A percentile compares a stretch with the other conserved stretches of the same genome.
phyloP scores from a whole-genome alignment of 2,329 filamentous ascomycete genomes.

The Xylaria multiplex region DNA sequence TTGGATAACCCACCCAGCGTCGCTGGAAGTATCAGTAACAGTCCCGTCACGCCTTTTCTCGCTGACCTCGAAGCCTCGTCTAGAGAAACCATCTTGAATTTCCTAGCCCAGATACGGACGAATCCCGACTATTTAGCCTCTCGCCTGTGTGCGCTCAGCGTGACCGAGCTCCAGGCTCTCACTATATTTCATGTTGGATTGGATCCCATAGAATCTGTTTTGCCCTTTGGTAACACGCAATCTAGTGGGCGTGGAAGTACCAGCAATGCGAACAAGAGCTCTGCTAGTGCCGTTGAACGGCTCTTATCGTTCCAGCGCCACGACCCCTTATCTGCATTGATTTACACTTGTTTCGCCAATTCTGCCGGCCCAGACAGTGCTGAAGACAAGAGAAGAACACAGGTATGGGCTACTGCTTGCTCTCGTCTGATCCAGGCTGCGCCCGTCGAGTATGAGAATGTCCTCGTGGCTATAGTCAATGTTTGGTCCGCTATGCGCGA shows the following conservation, averaged over 20 bases:
- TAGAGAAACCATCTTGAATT: conserved; percentile 78
- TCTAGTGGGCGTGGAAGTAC: conserved; percentile 57
- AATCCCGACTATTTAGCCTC: conserved; percentile 89
- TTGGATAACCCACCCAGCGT: conserved; percentile 60
- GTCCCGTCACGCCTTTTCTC: conserved; percentile 65
- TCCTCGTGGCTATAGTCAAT: conserved; percentile 85
- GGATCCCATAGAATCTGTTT: conserved; percentile 84
- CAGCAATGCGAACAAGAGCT: conserved; percentile 58
- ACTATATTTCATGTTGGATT: conserved; percentile 81
- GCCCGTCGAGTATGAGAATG: conserved; percentile 57
- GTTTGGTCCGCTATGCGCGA: conserved; percentile 87
- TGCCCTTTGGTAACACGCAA: conserved; percentile 58
- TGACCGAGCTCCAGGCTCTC: conserved; percentile 79
- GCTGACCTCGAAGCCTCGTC: conserved; percentile 80
- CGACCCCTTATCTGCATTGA: conserved; percentile 83
- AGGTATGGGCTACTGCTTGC: conserved; percentile 89
- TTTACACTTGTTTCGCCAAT: conserved; percentile 90
- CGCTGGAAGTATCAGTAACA: conserved; percentile 50
- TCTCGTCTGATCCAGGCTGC: conserved; percentile 82
- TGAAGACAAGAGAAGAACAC: conserved; percentile 81
- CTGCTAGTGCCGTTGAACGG: conserved; percentile 76
- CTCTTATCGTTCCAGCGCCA: conserved; percentile 89
- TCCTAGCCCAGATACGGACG: conserved; percentile 83
- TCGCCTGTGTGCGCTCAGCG: conserved; percentile 78
- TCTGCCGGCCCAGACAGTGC: conserved; percentile 82